Base-by-base conservation (phyloP, 2,329 filamentous ascomycete genomes). In the Fusarium duplospermum region DNA sequence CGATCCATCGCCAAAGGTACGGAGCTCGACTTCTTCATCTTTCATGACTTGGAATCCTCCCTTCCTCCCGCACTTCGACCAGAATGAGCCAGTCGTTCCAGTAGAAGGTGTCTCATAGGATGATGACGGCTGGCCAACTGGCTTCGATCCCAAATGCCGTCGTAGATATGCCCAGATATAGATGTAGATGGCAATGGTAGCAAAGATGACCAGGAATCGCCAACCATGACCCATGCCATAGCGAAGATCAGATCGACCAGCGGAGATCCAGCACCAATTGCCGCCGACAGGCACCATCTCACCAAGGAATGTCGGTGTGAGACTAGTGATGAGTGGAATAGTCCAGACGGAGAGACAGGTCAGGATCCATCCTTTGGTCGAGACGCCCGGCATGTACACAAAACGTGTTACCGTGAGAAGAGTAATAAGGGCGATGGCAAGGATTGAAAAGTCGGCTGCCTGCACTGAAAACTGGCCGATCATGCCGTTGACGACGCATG, bases 221-320 rank as follows among this genome's bases (percentile, higher is more conserved):
- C 85, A 86, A 45, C 82, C 84, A 65, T 87, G 85, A 0, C 83
- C 84, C 58, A 87, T 78, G 2, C 77, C 81, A 66, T 87, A 87
- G 29, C 85, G 82, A n/a, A 86, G 78, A 14, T 81, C 82, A 29
- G 79, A 72, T n/a, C 81, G 77, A 3, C 79, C 71, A 14, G 78
- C 70, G 14, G 80, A 76, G 67, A 87, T 86, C 85, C 85, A 87
- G 75, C 85, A 87, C 85, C 85, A 87, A 66, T 87, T 86, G 0
- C 85, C 85, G 4, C 83, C 83, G 0, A 85, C 83, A 20, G 76
- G 76, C 27, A 62, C 42, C 70, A 78, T 78, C 29, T 76, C 69
- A 2, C 76, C 75, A 40, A 63, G 61, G 2, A 68, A 60, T 8
- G 73, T 73, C 0, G 76, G 73, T 1, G 73, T 64, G 3, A 77